Conservation (phyloP, 345 rosid species). For the Eucalyptus polyanthemos region DNA sequence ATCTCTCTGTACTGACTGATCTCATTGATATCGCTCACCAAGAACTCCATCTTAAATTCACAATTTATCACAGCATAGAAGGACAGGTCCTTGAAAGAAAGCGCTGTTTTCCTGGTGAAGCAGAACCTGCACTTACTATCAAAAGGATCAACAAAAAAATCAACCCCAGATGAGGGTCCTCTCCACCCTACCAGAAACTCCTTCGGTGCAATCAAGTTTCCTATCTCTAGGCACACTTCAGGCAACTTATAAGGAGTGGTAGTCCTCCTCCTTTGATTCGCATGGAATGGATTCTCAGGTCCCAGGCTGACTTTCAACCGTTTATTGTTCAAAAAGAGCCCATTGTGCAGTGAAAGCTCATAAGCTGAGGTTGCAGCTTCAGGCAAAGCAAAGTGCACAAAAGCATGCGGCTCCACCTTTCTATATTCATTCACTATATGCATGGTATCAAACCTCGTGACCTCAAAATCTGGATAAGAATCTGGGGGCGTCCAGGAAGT, state of each 20-base stretch:
- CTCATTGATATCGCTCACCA: conserved; percentile 56
- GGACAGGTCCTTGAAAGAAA: conserved; percentile 37
- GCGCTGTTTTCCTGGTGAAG: conserved; percentile 49
- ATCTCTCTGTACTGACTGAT: conserved; percentile 27
- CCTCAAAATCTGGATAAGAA: conserved; percentile 59
- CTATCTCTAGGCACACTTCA: conserved; percentile 54
- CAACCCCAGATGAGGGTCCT: conserved; percentile 34
- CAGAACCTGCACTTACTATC: conserved; percentile 65
- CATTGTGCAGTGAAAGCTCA: conserved; percentile 40
- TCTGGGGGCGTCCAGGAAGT: conserved; percentile 85
- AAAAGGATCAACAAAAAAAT: conserved; percentile 81
- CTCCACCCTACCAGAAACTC: conserved; percentile 67
- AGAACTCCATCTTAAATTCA: conserved; percentile 72
- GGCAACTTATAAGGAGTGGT: conserved; percentile 39
- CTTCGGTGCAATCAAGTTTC: conserved; percentile 28
- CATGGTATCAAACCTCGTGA: not conserved
- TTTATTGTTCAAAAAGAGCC: conserved; percentile 25
- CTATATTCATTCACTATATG: conserved; percentile 13
- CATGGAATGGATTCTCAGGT: conserved; percentile 46
- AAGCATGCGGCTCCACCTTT: conserved; percentile 78
- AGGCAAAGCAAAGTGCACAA: conserved; percentile 67
- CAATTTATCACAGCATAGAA: conserved; percentile 56
- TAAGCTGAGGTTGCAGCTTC: conserved; percentile 24
- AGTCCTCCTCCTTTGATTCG: conserved; percentile 46
- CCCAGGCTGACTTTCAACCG: conserved; percentile 64